phyloP scores from a whole-genome alignment of 148 eudicot species.

The Rhododendron mucronatum region DNA sequence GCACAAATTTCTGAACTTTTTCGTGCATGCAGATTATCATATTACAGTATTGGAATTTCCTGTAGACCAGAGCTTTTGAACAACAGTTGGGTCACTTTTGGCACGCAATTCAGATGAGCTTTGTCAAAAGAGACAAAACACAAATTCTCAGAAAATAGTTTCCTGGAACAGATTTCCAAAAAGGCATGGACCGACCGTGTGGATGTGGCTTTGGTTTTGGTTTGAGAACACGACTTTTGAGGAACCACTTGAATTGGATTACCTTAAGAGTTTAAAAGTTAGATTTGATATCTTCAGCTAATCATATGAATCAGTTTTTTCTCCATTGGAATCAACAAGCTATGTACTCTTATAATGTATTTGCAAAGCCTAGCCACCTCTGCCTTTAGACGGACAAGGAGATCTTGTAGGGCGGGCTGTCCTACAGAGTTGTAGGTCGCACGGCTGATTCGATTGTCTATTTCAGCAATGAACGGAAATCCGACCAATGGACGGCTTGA shows the following conservation, averaged over 20 bases:
- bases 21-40: neutral
- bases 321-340: neutral
- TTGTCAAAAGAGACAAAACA: neutral
- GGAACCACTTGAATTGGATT: slow-evolving; percentile 6
- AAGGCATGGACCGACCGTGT: slow-evolving; percentile 13
- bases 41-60: neutral
- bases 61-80: neutral
- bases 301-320: neutral
- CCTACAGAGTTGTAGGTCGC: no score
- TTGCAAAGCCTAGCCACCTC: neutral
- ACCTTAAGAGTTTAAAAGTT: neutral
- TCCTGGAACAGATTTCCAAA: neutral
- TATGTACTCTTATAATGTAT: neutral
- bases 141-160: neutral
- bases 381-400: neutral
- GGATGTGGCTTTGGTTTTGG: neutral
- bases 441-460: no score
- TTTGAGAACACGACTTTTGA: slow-evolving; percentile 4
- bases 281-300: neutral
- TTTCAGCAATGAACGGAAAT: no score
- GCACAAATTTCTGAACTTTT: neutral
- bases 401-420: no score
- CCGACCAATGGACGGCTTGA: no score
- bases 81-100: neutral
- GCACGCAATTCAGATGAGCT: neutral